Percentiles rank a stretch among this genome's conserved stretches.
Conservation (phyloP, 495 filamentous ascomycete genomes). For the Ramalina intermedia region DNA sequence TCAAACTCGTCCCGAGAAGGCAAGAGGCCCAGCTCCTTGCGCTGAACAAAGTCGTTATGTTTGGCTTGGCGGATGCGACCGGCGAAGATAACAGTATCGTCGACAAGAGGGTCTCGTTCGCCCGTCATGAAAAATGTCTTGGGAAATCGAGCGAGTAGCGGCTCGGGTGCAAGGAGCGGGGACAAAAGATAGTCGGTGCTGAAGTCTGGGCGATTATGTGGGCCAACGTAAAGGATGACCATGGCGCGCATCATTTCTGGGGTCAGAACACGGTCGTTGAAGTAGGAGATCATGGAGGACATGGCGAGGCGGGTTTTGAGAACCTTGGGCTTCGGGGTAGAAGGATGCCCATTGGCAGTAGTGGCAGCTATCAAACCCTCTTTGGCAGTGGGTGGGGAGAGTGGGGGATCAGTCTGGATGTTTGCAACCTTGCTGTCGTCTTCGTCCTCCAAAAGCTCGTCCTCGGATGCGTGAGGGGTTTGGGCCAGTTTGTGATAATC, state of each 20-base stretch:
- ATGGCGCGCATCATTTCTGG: constrained; percentile 99
- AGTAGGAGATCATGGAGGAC: constrained; percentile 94
- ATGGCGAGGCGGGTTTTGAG: constrained; percentile 79
- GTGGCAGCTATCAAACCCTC: constrained; percentile 16
- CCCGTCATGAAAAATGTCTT: constrained; percentile 89
- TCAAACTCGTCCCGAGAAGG: constrained; percentile 42
- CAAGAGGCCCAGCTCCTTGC: constrained; percentile 47
- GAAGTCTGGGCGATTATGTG: constrained; percentile 85
- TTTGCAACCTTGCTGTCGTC: constrained; percentile 1
- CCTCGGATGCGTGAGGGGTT: constrained; percentile 51
- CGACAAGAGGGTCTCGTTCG: constrained; percentile 87
- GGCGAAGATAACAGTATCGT: constrained; percentile 92
- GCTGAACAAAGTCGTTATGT: constrained; percentile 45
- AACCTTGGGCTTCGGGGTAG: constrained; percentile 45
- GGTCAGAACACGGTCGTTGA: constrained; percentile 85
- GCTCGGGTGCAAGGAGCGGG: constrained; percentile 77
- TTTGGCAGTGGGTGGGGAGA: constrained; percentile 15
- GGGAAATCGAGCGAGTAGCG: constrained; percentile 66
- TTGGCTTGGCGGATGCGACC: constrained; percentile 76
- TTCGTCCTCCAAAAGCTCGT: constrained; percentile 33
- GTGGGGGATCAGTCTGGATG: background rate
- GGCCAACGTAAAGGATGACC: constrained; percentile 96
- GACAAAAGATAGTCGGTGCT: constrained; percentile 78
- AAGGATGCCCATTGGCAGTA: constrained; percentile 21
- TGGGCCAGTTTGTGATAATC: constrained; percentile 48